phyloP scores from a whole-genome alignment of 352 stramenopile species.

The Aphanomyces astaci region DNA sequence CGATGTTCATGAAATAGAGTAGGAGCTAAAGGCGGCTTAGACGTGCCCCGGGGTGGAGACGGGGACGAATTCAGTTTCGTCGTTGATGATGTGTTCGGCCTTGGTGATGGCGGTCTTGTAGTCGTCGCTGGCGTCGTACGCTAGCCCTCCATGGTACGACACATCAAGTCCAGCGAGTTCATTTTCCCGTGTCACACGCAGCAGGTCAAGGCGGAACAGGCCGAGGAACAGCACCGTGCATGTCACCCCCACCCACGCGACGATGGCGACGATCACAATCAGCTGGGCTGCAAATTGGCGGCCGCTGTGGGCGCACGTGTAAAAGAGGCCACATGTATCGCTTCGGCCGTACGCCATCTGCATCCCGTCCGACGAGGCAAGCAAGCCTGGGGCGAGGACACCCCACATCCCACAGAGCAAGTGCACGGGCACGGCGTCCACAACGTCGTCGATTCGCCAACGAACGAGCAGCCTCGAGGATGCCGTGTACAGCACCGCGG shows the following conservation, averaged over 20 bases:
- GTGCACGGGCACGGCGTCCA: slow-evolving; percentile 76
- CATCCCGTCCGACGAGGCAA: slow-evolving; percentile 47
- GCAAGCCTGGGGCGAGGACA: slow-evolving; percentile 58
- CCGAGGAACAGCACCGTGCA: slow-evolving; percentile 25
- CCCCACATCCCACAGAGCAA: slow-evolving; percentile 53
- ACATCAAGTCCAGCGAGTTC: slow-evolving; percentile 73
- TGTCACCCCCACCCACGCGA: not conserved
- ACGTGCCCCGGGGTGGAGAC: not conserved
- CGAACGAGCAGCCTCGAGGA: slow-evolving; percentile 56
- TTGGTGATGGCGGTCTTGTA: not conserved
- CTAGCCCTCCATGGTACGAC: slow-evolving; percentile 61
- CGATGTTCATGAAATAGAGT: not conserved
- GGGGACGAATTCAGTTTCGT: not conserved
- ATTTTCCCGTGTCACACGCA: slow-evolving; percentile 69
- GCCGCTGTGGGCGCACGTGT: slow-evolving; percentile 1
- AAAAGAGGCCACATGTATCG: not conserved
- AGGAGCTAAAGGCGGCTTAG: not conserved
- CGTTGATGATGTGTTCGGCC: not conserved
- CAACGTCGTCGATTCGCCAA: slow-evolving; percentile 66
- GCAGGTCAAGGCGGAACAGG: slow-evolving; percentile 58
- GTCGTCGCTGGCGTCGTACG: slow-evolving; percentile 31
- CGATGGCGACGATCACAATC: slow-evolving; percentile 43
- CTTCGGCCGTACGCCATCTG: slow-evolving; percentile 27
- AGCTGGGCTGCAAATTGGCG: slow-evolving; percentile 51
- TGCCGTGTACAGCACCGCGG: slow-evolving; percentile 41